A percentile compares a stretch with the other conserved stretches of the same genome.
Conservation (phyloP, 2,329 filamentous ascomycete genomes). For the Biscogniauxia mediterranea region DNA sequence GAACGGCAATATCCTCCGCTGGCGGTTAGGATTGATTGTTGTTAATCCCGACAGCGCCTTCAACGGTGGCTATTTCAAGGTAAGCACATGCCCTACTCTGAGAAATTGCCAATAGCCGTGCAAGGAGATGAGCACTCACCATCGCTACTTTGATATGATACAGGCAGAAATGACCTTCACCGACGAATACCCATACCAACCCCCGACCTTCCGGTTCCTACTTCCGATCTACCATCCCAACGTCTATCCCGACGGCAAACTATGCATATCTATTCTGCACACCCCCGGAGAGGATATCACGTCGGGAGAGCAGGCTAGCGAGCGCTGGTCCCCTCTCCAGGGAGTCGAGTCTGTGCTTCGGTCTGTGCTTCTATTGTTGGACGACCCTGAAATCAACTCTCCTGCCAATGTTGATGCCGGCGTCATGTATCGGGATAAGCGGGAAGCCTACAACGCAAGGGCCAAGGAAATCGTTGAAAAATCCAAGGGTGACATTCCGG, state of each 20-base stretch:
- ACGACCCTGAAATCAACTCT: constrained; percentile 90
- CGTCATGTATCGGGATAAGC: constrained; percentile 76
- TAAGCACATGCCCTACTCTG: constrained; percentile 28
- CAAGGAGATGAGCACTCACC: neutral
- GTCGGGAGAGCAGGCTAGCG: constrained; percentile 84
- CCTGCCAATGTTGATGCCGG: constrained; percentile 94
- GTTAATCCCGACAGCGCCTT: constrained; percentile 90
- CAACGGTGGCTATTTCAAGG: constrained; percentile 88
- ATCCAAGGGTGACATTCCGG: constrained; percentile 77
- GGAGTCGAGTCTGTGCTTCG: constrained; percentile 93
- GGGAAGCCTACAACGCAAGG: constrained; percentile 64
- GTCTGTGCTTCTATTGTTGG: constrained; percentile 85
- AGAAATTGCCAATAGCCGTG: constrained; percentile 1
- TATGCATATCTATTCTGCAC: constrained; percentile 97
- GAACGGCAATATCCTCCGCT: constrained; percentile 80
- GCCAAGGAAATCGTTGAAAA: constrained; percentile 69
- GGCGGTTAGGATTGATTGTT: constrained; percentile 86
- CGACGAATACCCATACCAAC: constrained; percentile 83
- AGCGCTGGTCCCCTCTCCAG: constrained; percentile 93
- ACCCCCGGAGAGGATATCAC: constrained; percentile 87
- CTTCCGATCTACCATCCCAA: constrained; percentile 86
- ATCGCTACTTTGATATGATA: neutral
- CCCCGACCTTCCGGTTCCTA: constrained; percentile 84
- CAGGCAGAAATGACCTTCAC: constrained; percentile 84
- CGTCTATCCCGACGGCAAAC: constrained; percentile 82